Percentiles rank a stretch among this genome's conserved stretches.
Evolutionary conservation across 495 filamentous ascomycete species (phyloP).

Genomic region (Aspergillus leporis): DNA sequence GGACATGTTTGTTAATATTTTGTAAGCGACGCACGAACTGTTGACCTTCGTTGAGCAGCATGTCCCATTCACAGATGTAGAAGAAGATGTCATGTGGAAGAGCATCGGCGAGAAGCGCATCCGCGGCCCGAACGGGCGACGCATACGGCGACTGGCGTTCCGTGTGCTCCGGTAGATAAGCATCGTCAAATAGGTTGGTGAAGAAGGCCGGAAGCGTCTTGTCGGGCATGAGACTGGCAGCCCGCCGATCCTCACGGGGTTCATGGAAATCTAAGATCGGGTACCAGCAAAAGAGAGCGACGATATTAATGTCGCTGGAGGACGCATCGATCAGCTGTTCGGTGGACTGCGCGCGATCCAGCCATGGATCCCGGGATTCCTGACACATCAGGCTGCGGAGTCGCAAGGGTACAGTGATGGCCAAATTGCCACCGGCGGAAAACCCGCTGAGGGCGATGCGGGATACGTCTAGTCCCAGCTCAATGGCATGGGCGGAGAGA

Average conservation of each 20-base stretch:
- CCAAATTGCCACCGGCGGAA: conserved; percentile 83
- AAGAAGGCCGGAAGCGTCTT: conserved; percentile 72
- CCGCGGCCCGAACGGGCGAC: conserved; percentile 60
- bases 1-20: conserved; percentile 64
- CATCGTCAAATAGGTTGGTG: conserved; percentile 82
- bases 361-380: conserved; percentile 25
- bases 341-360: conserved; percentile 41
- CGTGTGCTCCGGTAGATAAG: conserved; percentile 64
- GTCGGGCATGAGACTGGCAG: conserved; percentile 62
- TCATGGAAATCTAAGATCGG: conserved; percentile 81
- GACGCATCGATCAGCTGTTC: conserved; percentile 35
- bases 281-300: conserved; percentile 74
- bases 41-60: conserved; percentile 78
- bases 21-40: conserved; percentile 64
- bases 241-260: conserved; percentile 70
- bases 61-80: conserved; percentile 88
- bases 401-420: conserved; percentile 75
- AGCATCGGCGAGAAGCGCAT: conserved; percentile 46
- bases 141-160: conserved; percentile 59
- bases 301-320: conserved; percentile 43
- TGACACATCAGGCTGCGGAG: conserved; percentile 42
- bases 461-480: conserved; percentile 56
- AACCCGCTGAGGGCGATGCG: conserved; percentile 80
- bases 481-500: conserved; percentile 57
- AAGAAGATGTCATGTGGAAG: conserved; percentile 68